Percentiles rank a stretch among this genome's conserved stretches.
Conservation (phyloP, 2,329 filamentous ascomycete species). For the Grosmannia clavigera region DNA sequence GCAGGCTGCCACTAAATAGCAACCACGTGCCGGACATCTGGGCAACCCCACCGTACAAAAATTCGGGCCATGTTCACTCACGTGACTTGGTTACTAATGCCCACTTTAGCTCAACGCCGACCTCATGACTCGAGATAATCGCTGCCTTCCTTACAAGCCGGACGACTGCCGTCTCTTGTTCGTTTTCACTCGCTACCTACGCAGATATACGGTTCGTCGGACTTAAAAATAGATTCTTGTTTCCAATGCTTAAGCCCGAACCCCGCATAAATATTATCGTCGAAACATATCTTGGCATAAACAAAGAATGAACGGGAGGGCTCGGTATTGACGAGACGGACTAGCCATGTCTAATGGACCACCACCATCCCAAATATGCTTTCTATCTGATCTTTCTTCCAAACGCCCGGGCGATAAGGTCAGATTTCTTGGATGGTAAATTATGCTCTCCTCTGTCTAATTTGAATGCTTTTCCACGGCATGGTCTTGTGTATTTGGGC, state of each 20-base stretch:
- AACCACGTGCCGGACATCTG: conserved; percentile 1
- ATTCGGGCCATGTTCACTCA: background rate
- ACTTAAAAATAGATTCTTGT: background rate
- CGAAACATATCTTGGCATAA: background rate
- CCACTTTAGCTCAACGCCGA: no score
- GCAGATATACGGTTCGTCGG: background rate
- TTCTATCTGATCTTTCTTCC: conserved; percentile 47
- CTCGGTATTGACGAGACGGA: background rate
- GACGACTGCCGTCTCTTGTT: background rate
- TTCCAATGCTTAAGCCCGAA: no score
- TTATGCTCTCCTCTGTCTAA: background rate
- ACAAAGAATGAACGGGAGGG: background rate
- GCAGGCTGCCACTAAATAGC: conserved; percentile 2
- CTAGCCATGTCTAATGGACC: conserved; percentile 44
- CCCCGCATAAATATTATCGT: no score
- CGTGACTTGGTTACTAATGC: background rate
- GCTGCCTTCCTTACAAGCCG: no score
- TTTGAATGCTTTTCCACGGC: background rate
- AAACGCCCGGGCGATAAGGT: conserved; percentile 59
- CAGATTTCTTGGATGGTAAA: conserved; percentile 84
- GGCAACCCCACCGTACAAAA: background rate
- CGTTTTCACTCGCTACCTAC: background rate
- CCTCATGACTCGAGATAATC: no score
- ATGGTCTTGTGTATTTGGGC: background rate
- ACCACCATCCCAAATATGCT: conserved; percentile 49